Base-by-base conservation (phyloP, 768 basidiomycete species). In the Steccherinum ochraceum region DNA sequence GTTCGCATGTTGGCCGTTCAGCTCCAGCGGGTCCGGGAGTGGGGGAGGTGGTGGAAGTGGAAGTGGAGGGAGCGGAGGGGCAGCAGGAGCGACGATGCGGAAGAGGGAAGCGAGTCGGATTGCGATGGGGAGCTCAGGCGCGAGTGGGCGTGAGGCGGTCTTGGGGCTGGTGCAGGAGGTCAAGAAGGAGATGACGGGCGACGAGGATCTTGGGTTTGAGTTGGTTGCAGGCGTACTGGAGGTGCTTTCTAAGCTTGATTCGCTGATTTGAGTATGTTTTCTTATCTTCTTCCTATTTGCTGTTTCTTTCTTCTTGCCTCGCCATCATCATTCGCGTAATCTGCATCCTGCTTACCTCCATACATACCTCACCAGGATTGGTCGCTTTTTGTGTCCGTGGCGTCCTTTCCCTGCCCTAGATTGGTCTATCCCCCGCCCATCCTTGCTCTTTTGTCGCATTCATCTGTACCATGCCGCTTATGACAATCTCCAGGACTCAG, bases 161-260 rank as follows among this genome's bases (percentile, higher is more conserved):
- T 66, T 83, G n/a, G 89, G 87, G 20, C 72, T 93, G 40, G 72
- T 92, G 24, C 72, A 76, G 52, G 90, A 86, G 61, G 87, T 81
- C 41, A 80, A 79, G 65, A 81, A 81, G 63, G 89, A 92, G 73
- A 74, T 81, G 65, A 67, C 69, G 26, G 60, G 52, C 12, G 77
- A 86, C 39, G 90, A 88, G 61, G 95, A 98, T 66, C 67, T 86
- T 42, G 84, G 83, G 43, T 89, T 96, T 58, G 96, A 99, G 73
- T 75, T 97, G 48, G 73, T 98, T 10, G 90, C 91, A 4, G 93
- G 91, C 0, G 93, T 97, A 27, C 68, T 98, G 54, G 93, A 96
- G 71, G 93, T 97, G 42, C 79, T 96, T 56, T 86, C 87, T 47
- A 88, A 93, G 67, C 79, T 97, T 69, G 93, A 97, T 70, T 93